Percentiles rank a stretch among this genome's conserved stretches.
Conservation (phyloP, 768 basidiomycete species). For the Zangia roseola region DNA sequence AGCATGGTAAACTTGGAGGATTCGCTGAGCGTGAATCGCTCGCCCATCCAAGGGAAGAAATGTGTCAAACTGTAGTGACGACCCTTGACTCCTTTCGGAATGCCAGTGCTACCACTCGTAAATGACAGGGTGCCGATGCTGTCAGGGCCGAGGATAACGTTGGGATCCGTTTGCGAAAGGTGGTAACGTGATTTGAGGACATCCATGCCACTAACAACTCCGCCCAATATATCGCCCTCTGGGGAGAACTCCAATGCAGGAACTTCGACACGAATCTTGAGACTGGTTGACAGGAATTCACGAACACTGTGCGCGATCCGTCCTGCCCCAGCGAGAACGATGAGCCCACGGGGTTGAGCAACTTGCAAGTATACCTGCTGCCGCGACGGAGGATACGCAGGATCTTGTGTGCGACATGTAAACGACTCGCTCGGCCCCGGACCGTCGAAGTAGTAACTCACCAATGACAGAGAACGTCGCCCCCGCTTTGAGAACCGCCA, state of each 20-base stretch:
- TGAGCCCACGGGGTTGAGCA: slow-evolving; percentile 85
- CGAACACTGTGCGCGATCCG: slow-evolving; percentile 76
- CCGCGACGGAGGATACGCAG: slow-evolving; percentile 91
- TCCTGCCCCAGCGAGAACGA: slow-evolving; percentile 91
- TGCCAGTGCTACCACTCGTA: slow-evolving; percentile 96
- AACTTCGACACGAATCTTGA: slow-evolving; percentile 87
- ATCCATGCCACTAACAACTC: slow-evolving; percentile 49
- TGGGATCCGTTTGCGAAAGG: slow-evolving; percentile 71
- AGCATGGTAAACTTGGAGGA: slow-evolving; percentile 95
- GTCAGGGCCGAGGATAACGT: slow-evolving; percentile 89
- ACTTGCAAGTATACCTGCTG: slow-evolving; percentile 94
- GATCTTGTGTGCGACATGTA: slow-evolving; percentile 53
- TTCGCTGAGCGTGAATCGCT: slow-evolving; percentile 72
- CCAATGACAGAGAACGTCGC: slow-evolving; percentile 97
- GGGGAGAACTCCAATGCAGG: slow-evolving; percentile 79
- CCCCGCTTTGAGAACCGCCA: slow-evolving; percentile 94
- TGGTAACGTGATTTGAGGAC: slow-evolving; percentile 54
- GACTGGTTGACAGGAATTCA: slow-evolving; percentile 72
- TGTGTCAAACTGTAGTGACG: slow-evolving; percentile 96
- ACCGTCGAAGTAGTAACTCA: slow-evolving; percentile 36
- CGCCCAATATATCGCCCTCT: slow-evolving; percentile 66
- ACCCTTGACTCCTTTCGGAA: slow-evolving; percentile 96
- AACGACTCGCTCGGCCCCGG: not conserved
- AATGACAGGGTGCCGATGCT: slow-evolving; percentile 93
- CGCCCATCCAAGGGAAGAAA: slow-evolving; percentile 99